These are phyloP conservation scores for Metschnikowia peoriensis DNA, from an alignment of 805 yeast species.

Conservation along the genomic window DNA sequence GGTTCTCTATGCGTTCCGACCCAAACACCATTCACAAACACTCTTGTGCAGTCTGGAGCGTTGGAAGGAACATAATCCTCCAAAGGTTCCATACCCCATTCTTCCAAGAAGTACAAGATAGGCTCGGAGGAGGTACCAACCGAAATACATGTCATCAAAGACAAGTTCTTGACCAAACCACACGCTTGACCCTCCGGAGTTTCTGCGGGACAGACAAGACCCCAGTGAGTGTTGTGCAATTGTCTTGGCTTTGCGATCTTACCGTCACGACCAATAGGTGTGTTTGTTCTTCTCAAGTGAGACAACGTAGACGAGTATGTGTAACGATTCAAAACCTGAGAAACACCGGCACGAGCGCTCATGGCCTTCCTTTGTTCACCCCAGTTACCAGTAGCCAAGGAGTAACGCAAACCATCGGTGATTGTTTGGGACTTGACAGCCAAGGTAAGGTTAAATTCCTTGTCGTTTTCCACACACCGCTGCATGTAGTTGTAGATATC, in stretches of 20 bases:
- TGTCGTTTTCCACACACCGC: conserved; percentile 96
- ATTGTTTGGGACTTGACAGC: conserved; percentile 97
- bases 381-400: conserved; percentile 99
- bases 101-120: conserved; percentile 86
- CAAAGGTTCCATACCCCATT: conserved; percentile 99
- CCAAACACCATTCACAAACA: conserved; percentile 99
- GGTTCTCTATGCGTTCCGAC: conserved; percentile 98
- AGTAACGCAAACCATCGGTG: conserved; percentile 95
- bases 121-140: conserved; percentile 98
- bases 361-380: conserved; percentile 99
- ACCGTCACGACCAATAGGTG: conserved; percentile 99
- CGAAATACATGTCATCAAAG: conserved; percentile 95
- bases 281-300: conserved; percentile 97
- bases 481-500: conserved; percentile 98
- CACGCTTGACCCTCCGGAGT: conserved; percentile 99
- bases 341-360: conserved; percentile 98
- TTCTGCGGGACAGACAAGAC: conserved; percentile 98
- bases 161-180: conserved; percentile 95
- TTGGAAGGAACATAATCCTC: conserved; percentile 94
- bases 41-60: conserved; percentile 86
- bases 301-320: conserved; percentile 98
- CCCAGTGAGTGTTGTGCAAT: conserved; percentile 99
- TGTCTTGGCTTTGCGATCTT: conserved; percentile 98
- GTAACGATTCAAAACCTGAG: conserved; percentile 96
- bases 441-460: conserved; percentile 91